Conservation (phyloP, 345 rosid genomes). For the Ceriops decandra region DNA sequence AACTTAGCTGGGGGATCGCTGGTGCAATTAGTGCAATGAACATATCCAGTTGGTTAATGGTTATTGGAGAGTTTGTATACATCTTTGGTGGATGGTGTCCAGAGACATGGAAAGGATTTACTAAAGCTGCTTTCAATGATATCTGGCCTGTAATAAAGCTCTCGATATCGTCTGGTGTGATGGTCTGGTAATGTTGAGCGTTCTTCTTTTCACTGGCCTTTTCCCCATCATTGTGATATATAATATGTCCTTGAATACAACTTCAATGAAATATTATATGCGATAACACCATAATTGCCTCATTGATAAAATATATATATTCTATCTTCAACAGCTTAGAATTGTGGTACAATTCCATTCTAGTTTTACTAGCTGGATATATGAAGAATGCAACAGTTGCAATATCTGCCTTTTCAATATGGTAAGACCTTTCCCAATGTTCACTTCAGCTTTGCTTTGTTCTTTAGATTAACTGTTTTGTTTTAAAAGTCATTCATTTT, state of each 20-base stretch:
- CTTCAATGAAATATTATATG: too few species aligned
- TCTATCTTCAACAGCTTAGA: slow-evolving; percentile 48
- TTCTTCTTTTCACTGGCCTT: background rate
- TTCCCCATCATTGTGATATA: background rate
- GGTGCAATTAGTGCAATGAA: slow-evolving; percentile 52
- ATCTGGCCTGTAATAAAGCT: slow-evolving; percentile 42
- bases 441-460: background rate
- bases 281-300: too few species aligned
- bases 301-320: background rate
- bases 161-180: slow-evolving; percentile 37
- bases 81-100: slow-evolving; percentile 25
- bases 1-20: slow-evolving; percentile 39
- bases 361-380: slow-evolving; percentile 70
- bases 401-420: slow-evolving; percentile 80
- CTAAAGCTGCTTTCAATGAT: slow-evolving; percentile 25
- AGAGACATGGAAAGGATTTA: slow-evolving; percentile 27
- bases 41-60: slow-evolving; percentile 41
- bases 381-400: slow-evolving; percentile 50
- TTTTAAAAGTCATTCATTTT: background rate
- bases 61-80: slow-evolving; percentile 39
- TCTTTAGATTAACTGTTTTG: background rate
- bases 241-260: too few species aligned
- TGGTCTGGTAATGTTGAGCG: slow-evolving; percentile 22
- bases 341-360: slow-evolving; percentile 65
- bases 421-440: slow-evolving; percentile 37